Base-by-base conservation (phyloP, 164 flowering plant genomes). In the Annona squamosa region DNA sequence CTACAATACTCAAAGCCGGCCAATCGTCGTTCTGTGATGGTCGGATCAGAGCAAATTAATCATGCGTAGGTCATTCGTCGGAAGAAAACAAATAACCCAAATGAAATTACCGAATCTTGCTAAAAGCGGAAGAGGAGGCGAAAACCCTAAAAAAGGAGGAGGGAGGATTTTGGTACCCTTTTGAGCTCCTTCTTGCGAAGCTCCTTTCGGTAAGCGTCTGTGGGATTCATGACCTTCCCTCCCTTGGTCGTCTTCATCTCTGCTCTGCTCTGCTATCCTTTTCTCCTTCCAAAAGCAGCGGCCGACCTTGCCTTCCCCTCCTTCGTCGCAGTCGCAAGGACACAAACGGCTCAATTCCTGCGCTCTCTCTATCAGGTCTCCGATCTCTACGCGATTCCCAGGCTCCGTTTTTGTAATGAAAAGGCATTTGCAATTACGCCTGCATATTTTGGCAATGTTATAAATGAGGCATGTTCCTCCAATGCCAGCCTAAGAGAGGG, bases 141-240 rank as follows among this genome's bases (percentile, higher is more conserved):
- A 42, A 68, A 79, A 76, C 81, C 78, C 78, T 75, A 78, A 72
- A 75, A 65, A 45, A 3, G 66, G 5, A 71, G 26, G 13, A 0
- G 61, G 44, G 4, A 63, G 44, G 42, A 44, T 48, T 16, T 43
- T 3, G 13, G 56, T 85, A 94, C 99, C 90, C 99, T 81, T 77
- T 93, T 95, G 73, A 95, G 73, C 80, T 95, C 97, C 79, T 89
- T 91, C 79, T 90, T 95, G 4, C 98, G 96, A 46, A 91, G 89
- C 85, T 93, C 97, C 77, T 95, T 95, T 19, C 99, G 96, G 75
- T 90, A 93, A 1, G 99, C 99, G 56, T 95, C 98, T 5, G 99
- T 95, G 68, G 99, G 98, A 83, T 95, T 95, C 99, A 95, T 95
- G 67, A 91, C 92, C 75, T 95, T 93, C 73, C 98, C 99, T 71